These are phyloP conservation scores for Fusarium sp. DNA, from an alignment of 2,329 filamentous ascomycete genomes.

Conservation along the genomic window DNA sequence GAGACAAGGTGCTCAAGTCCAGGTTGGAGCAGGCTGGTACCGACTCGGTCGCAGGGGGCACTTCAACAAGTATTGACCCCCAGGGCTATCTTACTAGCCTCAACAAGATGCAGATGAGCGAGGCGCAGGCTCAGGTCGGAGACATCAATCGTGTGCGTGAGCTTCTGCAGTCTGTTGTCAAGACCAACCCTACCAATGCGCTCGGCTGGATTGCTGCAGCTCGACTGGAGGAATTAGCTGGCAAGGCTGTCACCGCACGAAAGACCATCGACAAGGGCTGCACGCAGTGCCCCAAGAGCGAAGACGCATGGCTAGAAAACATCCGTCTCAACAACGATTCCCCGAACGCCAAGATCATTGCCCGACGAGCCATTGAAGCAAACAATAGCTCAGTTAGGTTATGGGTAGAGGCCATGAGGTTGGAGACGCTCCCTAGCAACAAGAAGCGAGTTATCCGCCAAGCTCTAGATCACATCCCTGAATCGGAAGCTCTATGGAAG, in stretches of 20 bases:
- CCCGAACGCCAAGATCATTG: constrained; percentile 95
- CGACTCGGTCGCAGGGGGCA: constrained; percentile 79
- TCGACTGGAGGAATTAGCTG: constrained; percentile 91
- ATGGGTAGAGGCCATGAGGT: constrained; percentile 95
- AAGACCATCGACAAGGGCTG: constrained; percentile 92
- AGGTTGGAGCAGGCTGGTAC: constrained; percentile 87
- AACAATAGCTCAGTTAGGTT: constrained; percentile 90
- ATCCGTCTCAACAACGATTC: constrained; percentile 89
- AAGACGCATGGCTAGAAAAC: constrained; percentile 96
- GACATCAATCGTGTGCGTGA: constrained; percentile 95
- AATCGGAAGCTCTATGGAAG: constrained; percentile 98
- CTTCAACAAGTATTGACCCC: constrained; percentile 91
- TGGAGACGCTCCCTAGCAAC: constrained; percentile 85
- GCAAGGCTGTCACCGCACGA: constrained; percentile 90
- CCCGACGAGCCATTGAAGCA: constrained; percentile 91
- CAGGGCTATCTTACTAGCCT: constrained; percentile 96
- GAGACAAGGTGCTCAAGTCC: constrained; percentile 97
- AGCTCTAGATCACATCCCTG: constrained; percentile 91
- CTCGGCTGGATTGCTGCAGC: constrained; percentile 97
- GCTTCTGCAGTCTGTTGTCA: constrained; percentile 95
- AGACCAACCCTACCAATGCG: constrained; percentile 95
- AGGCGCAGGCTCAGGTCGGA: constrained; percentile 87
- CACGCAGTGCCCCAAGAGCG: constrained; percentile 91
- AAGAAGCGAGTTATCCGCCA: constrained; percentile 95
- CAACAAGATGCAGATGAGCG: constrained; percentile 84